A percentile compares a stretch with the other conserved stretches of the same genome.
These are phyloP conservation scores for Dovyalis caffra DNA, from an alignment of 345 rosid species.

Conservation along the genomic window DNA sequence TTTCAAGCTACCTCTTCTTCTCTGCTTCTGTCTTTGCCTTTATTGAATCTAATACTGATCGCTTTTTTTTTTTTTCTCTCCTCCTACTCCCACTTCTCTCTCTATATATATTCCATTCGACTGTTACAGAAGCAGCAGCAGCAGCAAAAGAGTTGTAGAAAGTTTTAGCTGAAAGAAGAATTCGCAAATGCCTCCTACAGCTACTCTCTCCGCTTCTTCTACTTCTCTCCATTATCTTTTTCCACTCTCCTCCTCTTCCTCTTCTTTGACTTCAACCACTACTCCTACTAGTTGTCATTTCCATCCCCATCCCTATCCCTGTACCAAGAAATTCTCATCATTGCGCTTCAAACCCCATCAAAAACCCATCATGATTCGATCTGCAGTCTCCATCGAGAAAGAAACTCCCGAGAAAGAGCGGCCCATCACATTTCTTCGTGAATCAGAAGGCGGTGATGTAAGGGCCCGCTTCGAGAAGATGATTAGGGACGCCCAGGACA, in stretches of 20 bases:
- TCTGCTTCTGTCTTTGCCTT: too few species aligned
- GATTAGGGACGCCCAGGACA: conserved; percentile 83
- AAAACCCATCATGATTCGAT: not conserved
- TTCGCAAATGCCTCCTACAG: too few species aligned
- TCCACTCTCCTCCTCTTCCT: not conserved
- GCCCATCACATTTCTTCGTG: conserved; percentile 73
- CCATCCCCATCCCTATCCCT: too few species aligned
- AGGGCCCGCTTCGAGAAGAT: conserved; percentile 86
- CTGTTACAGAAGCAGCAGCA: too few species aligned
- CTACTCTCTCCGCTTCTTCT: not conserved
- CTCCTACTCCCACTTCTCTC: too few species aligned
- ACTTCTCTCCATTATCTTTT: not conserved
- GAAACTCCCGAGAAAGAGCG: conserved; percentile 40
- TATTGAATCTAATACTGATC: too few species aligned
- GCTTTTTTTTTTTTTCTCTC: too few species aligned
- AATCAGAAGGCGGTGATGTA: conserved; percentile 46
- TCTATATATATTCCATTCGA: too few species aligned
- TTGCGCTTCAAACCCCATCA: not conserved
- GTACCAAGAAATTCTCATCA: not conserved
- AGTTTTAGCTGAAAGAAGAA: too few species aligned
- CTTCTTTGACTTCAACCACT: not conserved
- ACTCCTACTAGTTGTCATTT: too few species aligned
- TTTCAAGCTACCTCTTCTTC: too few species aligned
- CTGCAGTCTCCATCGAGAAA: conserved; percentile 32
- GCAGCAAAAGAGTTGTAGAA: too few species aligned